These are phyloP conservation scores for Verticillium zaregamsianum DNA, from an alignment of 2,329 filamentous ascomycete genomes.

Conservation along the genomic window DNA sequence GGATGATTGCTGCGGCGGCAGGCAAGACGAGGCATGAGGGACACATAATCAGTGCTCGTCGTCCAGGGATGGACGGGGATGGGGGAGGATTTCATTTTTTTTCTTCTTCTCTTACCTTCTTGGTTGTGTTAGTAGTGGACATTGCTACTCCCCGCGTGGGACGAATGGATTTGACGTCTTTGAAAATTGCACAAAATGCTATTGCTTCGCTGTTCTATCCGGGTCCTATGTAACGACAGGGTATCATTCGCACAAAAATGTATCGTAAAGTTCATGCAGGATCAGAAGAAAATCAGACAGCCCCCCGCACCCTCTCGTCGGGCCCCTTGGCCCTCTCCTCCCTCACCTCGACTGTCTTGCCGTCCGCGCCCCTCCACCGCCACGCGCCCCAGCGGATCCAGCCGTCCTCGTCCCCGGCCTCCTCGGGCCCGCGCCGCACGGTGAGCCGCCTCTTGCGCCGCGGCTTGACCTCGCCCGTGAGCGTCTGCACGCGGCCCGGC, in stretches of 20 bases:
- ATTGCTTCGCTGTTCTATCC: not conserved
- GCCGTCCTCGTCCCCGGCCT: not conserved
- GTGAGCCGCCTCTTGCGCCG: slow-evolving; percentile 12
- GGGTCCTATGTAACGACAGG: not conserved
- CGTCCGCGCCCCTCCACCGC: not conserved
- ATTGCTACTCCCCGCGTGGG: not conserved
- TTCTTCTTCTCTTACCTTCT: not conserved
- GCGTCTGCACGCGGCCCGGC: not conserved
- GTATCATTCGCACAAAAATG: not conserved
- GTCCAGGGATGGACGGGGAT: not conserved
- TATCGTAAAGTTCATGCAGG: not conserved
- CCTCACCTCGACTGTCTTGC: not conserved
- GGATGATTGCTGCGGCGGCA: slow-evolving; percentile 7
- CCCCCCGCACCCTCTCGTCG: not conserved
- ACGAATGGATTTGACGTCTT: not conserved
- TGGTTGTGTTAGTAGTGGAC: not conserved
- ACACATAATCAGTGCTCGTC: not conserved
- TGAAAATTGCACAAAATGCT: not conserved
- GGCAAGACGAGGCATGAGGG: not conserved
- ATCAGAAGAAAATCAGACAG: not conserved
- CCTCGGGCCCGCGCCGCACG: slow-evolving; percentile 2
- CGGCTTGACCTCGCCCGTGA: slow-evolving; percentile 7
- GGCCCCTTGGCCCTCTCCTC: not conserved
- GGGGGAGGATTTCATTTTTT: too few relatives aligned
- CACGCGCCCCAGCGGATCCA: not conserved